Base-by-base conservation (phyloP, 2,329 filamentous ascomycete genomes). In the Neonectria punicea region DNA sequence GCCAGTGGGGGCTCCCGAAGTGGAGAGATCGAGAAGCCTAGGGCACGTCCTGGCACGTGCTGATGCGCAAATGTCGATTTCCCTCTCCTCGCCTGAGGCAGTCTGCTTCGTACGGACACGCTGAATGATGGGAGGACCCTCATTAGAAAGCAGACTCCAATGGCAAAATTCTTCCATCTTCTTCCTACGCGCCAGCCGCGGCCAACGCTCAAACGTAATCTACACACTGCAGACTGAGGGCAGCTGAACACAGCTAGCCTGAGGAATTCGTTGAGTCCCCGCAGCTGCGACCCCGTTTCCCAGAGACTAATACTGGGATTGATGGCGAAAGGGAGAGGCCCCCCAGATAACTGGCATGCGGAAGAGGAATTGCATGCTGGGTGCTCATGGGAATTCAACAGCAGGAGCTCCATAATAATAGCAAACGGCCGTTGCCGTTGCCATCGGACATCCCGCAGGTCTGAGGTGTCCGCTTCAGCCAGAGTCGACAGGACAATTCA, bases 21-120 rank as follows among this genome's bases (percentile, higher is more conserved):
- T 56, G 63, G 46, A 49, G 65, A 64, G 55, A 64, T 61, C 62
- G 55, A 49, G 58, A 67, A 65, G 69, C 63, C 68, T 22, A 58
- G 71, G 53, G 53, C 63, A 61, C 55, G 25, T 47, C 47, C 62
- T 53, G 71, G 71, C 63, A 71, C 69, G 69, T 73, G 71, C 71
- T 57, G 50, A 18, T 58, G 58, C 66, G 66, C 63, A 68, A 69
- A 69, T 43, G 41, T 58, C 68, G 71, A 72, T 73, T 72, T 63
- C 71, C 71, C 30, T 9, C 9, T 8, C 30, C 67, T 39, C 36
- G 36, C 36, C 36, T 25, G 25, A 25, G 25, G 25, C 6, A 25
- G 25, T 25, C 25, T 16, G 14, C 14, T 39, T n/a, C 34, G 14
- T 14, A 16, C 14, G 13, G 22, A 22, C 22, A 22, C 22, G 22